Base-by-base conservation (phyloP, 2,329 filamentous ascomycete species). In the Pyrenochaeta sp. region DNA sequence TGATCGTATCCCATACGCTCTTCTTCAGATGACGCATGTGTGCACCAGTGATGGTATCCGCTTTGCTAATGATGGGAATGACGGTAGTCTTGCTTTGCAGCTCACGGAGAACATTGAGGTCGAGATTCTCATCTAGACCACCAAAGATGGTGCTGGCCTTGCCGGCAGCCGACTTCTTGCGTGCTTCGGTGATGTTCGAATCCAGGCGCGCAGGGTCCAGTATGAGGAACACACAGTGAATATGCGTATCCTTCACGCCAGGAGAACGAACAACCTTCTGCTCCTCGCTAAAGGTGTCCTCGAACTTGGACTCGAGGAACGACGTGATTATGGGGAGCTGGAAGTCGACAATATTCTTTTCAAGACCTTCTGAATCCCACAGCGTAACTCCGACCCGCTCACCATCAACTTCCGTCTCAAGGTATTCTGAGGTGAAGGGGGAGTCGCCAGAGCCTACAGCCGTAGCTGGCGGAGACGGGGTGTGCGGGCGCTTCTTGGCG, bases 291-390 rank as follows among this genome's bases (percentile, higher is more conserved):
- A 99, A 96, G 0, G 94, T 97, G 65, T 99, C 94, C 71, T 99
- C 93, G 60, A 99, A 99, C 72, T 97, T 97, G 77, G 88, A 93
- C 77, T 99, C 94, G 47, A 99, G 78, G 75, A 99, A 99, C 7
- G 87, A 82, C 22, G 88, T 87, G 78, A 97, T 92, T 68, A 96
- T 90, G 49, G 92, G 85, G 55, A 99, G 79, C 73, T 99, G 94
- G 55, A 97, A 82, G 70, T 97, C 94, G 37, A 96, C 91, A 23
- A 97, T 84, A 62, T 90, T 94, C 80, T 93, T 96, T 74, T 99
- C 93, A 41, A 99, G 76, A 1, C 94, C 94, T 63, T 94, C 87
- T 1, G 94, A 97, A 69, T 99, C 94, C 94, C 94, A 99, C 21
- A 99, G 76, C 0, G 94, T 99, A 55, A 99, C 76, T 7, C 94